These are phyloP conservation scores for Penicillium fimorum DNA, from an alignment of 495 filamentous ascomycete genomes.

Conservation along the genomic window DNA sequence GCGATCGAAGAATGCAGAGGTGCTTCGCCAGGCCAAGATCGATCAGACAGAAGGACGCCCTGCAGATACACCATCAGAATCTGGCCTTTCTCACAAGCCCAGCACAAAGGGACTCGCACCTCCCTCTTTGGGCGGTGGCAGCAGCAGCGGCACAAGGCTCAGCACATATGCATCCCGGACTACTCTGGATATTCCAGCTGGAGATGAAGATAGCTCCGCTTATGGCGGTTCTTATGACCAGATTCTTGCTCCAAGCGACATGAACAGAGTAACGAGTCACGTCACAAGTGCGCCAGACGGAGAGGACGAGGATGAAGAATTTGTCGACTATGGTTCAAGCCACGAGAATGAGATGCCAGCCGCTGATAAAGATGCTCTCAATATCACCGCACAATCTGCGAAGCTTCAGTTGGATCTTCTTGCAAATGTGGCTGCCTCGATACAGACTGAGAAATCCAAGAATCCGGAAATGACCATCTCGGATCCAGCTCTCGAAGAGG, in stretches of 20 bases:
- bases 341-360: conserved; percentile 69
- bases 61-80: conserved; percentile 34
- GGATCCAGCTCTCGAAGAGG: conserved; percentile 73
- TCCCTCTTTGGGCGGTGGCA: conserved; percentile 34
- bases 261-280: conserved; percentile 48
- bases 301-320: conserved; percentile 79
- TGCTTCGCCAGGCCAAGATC: conserved; percentile 71
- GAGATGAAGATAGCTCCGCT: conserved; percentile 56
- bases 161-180: conserved; percentile 50
- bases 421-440: conserved; percentile 74
- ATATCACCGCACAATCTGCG: conserved; percentile 92
- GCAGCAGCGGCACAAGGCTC: conserved; percentile 39
- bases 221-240: conserved; percentile 57
- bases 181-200: conserved; percentile 44
- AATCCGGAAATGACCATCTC: conserved; percentile 68
- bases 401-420: conserved; percentile 89
- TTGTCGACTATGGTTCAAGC: conserved; percentile 77
- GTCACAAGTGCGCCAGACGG: conserved; percentile 45
- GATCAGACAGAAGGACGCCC: conserved; percentile 51
- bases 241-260: conserved; percentile 51
- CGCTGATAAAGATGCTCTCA: conserved; percentile 83
- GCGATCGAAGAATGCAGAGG: conserved; percentile 68
- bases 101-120: conserved; percentile 41
- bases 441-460: conserved; percentile 68
- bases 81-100: conserved; percentile 31